Evolutionary conservation across 495 filamentous ascomycete species (phyloP), one percentile per base, ranked within the genome.

Genomic region (Penicillium subrubescens): DNA sequence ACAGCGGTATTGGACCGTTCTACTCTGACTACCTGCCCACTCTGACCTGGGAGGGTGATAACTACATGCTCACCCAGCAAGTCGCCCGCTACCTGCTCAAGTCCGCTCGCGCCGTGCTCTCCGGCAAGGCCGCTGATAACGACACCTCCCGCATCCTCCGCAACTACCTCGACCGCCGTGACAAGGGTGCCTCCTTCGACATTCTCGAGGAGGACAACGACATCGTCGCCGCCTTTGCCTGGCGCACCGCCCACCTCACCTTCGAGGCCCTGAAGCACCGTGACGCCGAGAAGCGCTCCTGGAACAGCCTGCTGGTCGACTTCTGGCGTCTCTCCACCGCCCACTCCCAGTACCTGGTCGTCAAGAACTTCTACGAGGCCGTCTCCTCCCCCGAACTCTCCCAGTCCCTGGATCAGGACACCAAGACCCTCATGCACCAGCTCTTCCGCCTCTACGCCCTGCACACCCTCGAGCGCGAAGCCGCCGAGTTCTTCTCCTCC

Each of bases 21-120:
- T 92, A 90, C 71, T 78, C 90, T 8, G 87, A 90, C 66, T 89
- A 90, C 71, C 79, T 91, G 0, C 87, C 90, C 21, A 90, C 88
- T 0, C 81, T 87, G 29, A 92, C 89, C 14, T 82, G 78, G 79
- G 79, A 80, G 52, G 88, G 90, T 44, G 90, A 92, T 73, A 92
- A 92, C 77, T 91, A 89, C 70, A 91, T 92, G 87, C 77, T 92
- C 52, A 88, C 88, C 37, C 90, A 92, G 68, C 90, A 93, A 78
- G 89, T 91, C n/a, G 87, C 88, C 5, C 82, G 89, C 65, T 91
- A 91, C 67, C 79, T 89, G 41, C 77, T 89, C 54, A 89, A 89
- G 77, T 84, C 86, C 51, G 88, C 88, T 3, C 85, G 88, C 44
- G 79, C 86, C 19, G 87, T 90, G 3, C 75, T 90, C 12, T 76